phyloP scores from a whole-genome alignment of 257 asterid species.

The Solanum tarapatanum region DNA sequence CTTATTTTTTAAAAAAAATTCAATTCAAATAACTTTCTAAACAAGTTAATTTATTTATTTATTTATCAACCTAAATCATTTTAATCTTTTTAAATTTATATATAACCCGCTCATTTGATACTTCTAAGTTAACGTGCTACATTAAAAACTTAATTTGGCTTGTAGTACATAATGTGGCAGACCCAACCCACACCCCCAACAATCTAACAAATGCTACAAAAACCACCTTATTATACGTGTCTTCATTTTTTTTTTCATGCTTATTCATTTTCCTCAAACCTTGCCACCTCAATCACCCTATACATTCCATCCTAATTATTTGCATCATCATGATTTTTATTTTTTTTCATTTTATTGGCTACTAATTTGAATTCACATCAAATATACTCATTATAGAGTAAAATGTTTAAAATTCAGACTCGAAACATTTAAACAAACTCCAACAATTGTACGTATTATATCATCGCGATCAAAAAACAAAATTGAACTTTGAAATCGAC shows the following conservation, averaged over 20 bases:
- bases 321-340: background rate
- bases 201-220: background rate
- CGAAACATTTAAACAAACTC: background rate
- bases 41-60: no score
- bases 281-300: background rate
- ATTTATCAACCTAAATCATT: background rate
- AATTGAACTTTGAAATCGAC: background rate
- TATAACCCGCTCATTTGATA: background rate
- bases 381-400: background rate
- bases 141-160: background rate
- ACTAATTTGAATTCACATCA: background rate
- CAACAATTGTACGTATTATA: background rate
- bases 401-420: fast-evolving
- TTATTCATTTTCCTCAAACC: background rate
- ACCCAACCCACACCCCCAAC: background rate
- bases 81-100: background rate
- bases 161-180: background rate
- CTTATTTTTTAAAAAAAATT: no score
- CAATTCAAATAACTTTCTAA: background rate
- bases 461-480: background rate
- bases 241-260: background rate
- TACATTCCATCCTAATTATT: background rate
- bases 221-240: background rate
- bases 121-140: background rate
- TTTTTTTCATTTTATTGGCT: background rate